phyloP scores from a whole-genome alignment of 2,329 filamentous ascomycete species.

The Aureobasidium sp. region DNA sequence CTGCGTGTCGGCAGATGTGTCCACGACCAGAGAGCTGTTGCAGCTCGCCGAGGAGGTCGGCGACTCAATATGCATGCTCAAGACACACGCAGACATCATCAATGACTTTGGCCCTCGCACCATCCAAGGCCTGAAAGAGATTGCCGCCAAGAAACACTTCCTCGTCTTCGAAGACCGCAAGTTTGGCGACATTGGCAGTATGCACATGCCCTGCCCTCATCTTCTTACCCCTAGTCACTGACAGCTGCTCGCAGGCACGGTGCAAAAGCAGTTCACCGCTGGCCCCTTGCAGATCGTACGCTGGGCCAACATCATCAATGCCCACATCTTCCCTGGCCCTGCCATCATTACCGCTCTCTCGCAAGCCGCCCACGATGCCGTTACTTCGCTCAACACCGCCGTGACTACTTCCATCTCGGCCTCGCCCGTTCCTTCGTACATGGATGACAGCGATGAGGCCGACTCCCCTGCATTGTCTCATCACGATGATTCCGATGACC shows the following conservation, averaged over 20 bases:
- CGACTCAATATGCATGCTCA: constrained; percentile 51
- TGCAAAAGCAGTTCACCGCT: constrained; percentile 46
- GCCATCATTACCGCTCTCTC: constrained; percentile 43
- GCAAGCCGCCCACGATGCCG: constrained; percentile 38
- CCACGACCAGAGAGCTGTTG: constrained; percentile 46
- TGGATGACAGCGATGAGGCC: constrained; percentile 39
- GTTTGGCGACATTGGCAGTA: constrained; percentile 48
- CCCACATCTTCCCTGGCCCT: constrained; percentile 44
- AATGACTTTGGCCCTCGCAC: constrained; percentile 51
- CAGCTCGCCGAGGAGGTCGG: constrained; percentile 49
- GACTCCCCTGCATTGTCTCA: constrained; percentile 15
- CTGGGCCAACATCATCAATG: constrained; percentile 46
- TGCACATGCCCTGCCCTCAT: constrained; percentile 15
- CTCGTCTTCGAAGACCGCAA: constrained; percentile 48
- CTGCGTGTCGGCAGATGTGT: constrained; percentile 49
- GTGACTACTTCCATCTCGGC: constrained; percentile 44
- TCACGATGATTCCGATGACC: constrained; percentile 31
- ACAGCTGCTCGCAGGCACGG: constrained; percentile 33
- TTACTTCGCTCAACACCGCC: constrained; percentile 41
- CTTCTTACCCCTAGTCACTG: not conserved
- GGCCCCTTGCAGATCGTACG: constrained; percentile 42
- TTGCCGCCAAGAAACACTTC: constrained; percentile 41
- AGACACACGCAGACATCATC: constrained; percentile 54
- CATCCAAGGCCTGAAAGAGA: constrained; percentile 38
- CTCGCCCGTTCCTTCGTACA: constrained; percentile 27